Evolutionary conservation across 805 yeast genomes (phyloP), one percentile per base, ranked within the genome.

Genomic region (Starmerella sp.): DNA sequence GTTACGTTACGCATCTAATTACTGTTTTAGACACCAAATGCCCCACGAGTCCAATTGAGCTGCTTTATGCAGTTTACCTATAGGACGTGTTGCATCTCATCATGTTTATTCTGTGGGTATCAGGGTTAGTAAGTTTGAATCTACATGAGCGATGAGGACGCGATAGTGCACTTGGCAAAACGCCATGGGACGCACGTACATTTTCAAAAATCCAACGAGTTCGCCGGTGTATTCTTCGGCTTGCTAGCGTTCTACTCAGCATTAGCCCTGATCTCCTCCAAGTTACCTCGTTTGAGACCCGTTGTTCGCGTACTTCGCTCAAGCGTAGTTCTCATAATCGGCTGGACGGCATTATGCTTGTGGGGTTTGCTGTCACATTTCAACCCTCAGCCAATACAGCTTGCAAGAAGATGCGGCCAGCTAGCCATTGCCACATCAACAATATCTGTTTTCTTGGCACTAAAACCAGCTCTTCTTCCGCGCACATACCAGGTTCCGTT

Each of bases 391-490:
- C 28, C 54, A 15, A n/a, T 54, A n/a, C 62, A 62, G 52, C 70
- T 88, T 22, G 84, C 95, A 0, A 85, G 87, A 58, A 71, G 96
- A 44, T 65, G 83, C 52, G 97, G 97, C 0, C 77, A 95, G 62
- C 76, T 90, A 1, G 75, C 89, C 1, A 82, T 83, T 28, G 84
- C 90, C 10, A 73, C 84, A 54, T 71, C 90, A 59, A 95, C 96
- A 0, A 77, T 89, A 0, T 67, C 87, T 2, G 70, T 88, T 41
- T 83, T 89, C 56, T 68, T 91, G 28, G 81, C 95, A 0, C 66
- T 88, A 54, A 72, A 93, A 54, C 97, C 97, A 0, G 82, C 93
- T 0, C 91, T 95, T 1, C 69, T 91, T 48, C 96, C 96, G 0
- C 75, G 79, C 48, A 80, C 85, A 0, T 70, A 88, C 28, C 87